These are phyloP conservation scores for Diaporthe longicolla DNA, from an alignment of 2,329 filamentous ascomycete genomes.

Conservation along the genomic window DNA sequence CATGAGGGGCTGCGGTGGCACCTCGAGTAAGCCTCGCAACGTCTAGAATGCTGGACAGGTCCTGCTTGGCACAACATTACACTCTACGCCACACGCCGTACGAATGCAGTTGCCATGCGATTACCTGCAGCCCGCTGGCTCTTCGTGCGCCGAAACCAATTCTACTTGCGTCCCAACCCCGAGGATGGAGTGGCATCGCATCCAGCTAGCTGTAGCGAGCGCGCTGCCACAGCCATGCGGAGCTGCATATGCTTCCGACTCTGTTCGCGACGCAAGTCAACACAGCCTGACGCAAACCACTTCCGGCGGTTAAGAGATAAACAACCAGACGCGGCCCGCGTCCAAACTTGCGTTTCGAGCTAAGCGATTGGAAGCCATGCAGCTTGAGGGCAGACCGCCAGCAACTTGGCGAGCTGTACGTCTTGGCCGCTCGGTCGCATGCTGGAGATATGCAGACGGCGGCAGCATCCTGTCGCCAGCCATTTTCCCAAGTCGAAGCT, in stretches of 20 bases:
- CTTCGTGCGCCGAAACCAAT: conserved; percentile 13
- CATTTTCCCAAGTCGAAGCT: not conserved
- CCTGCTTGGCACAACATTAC: conserved; percentile 15
- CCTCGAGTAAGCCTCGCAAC: conserved; percentile 7
- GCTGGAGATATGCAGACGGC: not conserved
- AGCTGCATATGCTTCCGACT: conserved; percentile 13
- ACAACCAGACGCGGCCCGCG: conserved; percentile 3
- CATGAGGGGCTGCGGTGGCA: not conserved
- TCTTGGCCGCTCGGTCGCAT: conserved; percentile 3
- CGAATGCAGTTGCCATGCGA: not conserved
- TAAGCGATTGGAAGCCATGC: conserved; percentile 2
- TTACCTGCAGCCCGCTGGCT: conserved; percentile 15
- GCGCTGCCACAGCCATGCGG: conserved; percentile 12
- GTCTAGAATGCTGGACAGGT: not conserved
- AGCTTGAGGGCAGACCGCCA: not conserved
- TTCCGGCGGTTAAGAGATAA: conserved; percentile 7
- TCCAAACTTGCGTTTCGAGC: conserved; percentile 13
- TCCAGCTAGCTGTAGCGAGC: conserved; percentile 6
- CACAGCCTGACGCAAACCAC: conserved; percentile 11
- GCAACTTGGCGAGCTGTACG: not conserved
- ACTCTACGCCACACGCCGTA: not conserved
- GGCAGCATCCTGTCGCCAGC: not conserved
- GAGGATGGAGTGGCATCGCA: conserved; percentile 12
- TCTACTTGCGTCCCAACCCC: conserved; percentile 25
- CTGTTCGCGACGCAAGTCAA: conserved; percentile 11